Evolutionary conservation across 139 green algal species (phyloP), one percentile per base, ranked within the genome.

Genomic region (Chlorella sp.): DNA sequence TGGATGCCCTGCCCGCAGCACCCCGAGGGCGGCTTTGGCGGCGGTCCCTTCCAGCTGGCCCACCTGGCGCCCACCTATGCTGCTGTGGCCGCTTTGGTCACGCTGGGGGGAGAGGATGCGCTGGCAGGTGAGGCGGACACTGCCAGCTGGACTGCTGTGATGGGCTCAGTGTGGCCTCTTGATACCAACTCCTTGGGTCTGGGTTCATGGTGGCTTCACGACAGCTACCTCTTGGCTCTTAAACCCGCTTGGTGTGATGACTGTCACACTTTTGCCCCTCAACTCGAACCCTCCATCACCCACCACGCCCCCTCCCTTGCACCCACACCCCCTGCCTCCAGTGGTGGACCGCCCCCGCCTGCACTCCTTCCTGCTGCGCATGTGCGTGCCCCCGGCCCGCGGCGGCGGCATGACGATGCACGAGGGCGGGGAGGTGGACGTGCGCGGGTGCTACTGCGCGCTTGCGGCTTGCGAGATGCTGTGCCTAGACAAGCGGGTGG

Each of bases 41-140:
- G 97, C 39, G 96, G 97, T 0, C 97, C 97, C 11, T 89, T 93
- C 81, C 98, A 99, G 94, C 91, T 99, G 40, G 81, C 98, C 0
- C 98, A 99, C 93, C 89, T 99, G 83, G 98, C 98, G 4, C 95
- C 98, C 32, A 98, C 97, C 0, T 99, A 99, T 88, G 97, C 91
- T 18, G 96, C 97, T 7, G 95, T 99, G 1, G 91, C 93, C 15
- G 93, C 96, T 3, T 91, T 98, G 57, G 91, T 99, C 19, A 98
- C 96, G 0, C 86, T 99, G 5, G 98, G 97, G 3, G 93, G 92
- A 0, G 82, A 91, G 14, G 91, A 93, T 2, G 97, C 97, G 12
- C 93, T 98, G 15, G 71, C 32, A 81, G 84, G 84, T 81, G 48
- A 9, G 48, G 48, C 9, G 48, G 48, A 5, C 48, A 57, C 48